Evolutionary conservation across 768 basidiomycete species (phyloP), one percentile per base, ranked within the genome.

Genomic region (Polyporus arcularius): DNA sequence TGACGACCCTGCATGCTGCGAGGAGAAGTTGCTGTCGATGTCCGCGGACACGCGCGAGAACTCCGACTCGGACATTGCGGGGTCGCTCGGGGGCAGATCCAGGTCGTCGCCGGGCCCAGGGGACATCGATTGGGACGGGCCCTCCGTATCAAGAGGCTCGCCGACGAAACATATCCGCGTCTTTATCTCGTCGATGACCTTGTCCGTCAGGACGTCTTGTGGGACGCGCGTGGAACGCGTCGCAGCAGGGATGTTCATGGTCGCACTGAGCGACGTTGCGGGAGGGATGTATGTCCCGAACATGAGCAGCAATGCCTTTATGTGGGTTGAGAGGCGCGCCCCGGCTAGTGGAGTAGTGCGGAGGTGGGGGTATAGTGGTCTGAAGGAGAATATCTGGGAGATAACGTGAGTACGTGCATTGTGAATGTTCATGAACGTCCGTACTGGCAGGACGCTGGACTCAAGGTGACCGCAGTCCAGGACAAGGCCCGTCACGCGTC

Each of bases 401-500:
- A n/a, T 16, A 11, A 5, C 18, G 10, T n/a, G 38, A 47, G 12
- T 8, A 48, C 11, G 12, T 7, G 53, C 11, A 30, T 46, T 2
- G 32, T n/a, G 21, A 10, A 10, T 4, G 15, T 8, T 21, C 16
- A 16, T 3, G 16, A 48, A 41, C 15, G 57, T 9, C 76, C 90
- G 55, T 67, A 96, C 96, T 0, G 97, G 95, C 21, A 98, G 80
- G 4, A 86, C 86, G 4, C 88, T 89, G 0, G 94, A 92, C 72
- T 98, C 97, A 4, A 96, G 80, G 71, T 96, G 88, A 1, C 97
- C 97, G 65, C 88, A 89, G 70, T 99, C 97, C 2, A 98, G 76
- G 1, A 98, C 96, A 14, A 99, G 83, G 6, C 96, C 97, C 1
- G 95, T 96, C 65, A 95, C 90, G 60, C 92, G 80, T 11, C 97